Percentiles rank a stretch among this genome's conserved stretches.
Evolutionary conservation across 1,284 basidiomycete species (phyloP).

Genomic region (Fomitopsis schrenkii): DNA sequence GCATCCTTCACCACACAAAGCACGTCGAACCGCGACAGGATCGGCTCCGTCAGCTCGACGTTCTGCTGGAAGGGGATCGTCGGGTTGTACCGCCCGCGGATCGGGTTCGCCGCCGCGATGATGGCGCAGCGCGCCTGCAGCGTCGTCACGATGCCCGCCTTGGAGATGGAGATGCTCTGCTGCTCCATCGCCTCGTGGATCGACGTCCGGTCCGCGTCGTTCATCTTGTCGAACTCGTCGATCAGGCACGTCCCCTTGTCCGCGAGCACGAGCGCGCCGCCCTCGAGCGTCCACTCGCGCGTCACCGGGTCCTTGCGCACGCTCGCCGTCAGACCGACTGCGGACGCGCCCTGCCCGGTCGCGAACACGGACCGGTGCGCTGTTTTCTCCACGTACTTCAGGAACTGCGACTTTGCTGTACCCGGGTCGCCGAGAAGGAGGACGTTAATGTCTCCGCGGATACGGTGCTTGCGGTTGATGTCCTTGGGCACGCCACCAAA

Average conservation of each 20-base stretch:
- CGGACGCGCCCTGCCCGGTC: slow-evolving; percentile 96
- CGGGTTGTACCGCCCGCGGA: slow-evolving; percentile 95
- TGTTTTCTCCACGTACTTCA: slow-evolving; percentile 99
- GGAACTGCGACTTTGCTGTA: slow-evolving; percentile 98
- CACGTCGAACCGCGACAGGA: slow-evolving; percentile 98
- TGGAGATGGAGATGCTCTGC: slow-evolving; percentile 99
- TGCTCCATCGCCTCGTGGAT: slow-evolving; percentile 99
- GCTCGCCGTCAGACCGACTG: slow-evolving; percentile 97
- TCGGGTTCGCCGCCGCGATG: slow-evolving; percentile 96
- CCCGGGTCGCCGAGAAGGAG: slow-evolving; percentile 96
- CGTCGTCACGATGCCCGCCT: slow-evolving; percentile 97
- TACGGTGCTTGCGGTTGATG: slow-evolving; percentile 93
- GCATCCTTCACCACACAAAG: slow-evolving; percentile 98
- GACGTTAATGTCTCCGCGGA: slow-evolving; percentile 97
- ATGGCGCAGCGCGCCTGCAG: slow-evolving; percentile 97
- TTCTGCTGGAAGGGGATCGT: slow-evolving; percentile 98
- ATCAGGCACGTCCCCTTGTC: slow-evolving; percentile 99
- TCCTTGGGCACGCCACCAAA: slow-evolving; percentile 95
- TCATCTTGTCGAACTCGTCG: slow-evolving; percentile 99
- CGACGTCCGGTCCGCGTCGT: slow-evolving; percentile 94
- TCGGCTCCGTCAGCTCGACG: slow-evolving; percentile 97
- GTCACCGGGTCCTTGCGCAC: slow-evolving; percentile 98
- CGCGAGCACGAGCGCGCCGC: slow-evolving; percentile 94
- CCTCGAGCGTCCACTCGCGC: slow-evolving; percentile 97
- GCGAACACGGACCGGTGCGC: slow-evolving; percentile 97